Conservation (phyloP, 2,329 filamentous ascomycete genomes). For the Orbilia javanica region DNA sequence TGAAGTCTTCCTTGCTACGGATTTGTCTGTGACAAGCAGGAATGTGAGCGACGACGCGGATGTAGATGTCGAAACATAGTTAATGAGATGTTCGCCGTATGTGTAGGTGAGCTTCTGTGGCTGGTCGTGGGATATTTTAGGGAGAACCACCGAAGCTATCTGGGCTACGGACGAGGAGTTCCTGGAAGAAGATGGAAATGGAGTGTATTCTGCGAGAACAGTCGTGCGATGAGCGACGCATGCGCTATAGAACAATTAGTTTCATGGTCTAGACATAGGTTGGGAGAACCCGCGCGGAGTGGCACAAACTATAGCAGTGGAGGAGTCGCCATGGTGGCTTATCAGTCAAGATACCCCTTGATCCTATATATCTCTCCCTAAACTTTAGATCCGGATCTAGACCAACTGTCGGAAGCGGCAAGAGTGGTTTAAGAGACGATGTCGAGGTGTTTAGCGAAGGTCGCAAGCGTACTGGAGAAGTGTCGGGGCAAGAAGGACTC, state of each 20-base stretch:
- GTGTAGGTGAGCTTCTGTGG: constrained; percentile 94
- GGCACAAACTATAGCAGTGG: constrained; percentile 57
- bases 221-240: constrained; percentile 95
- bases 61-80: constrained; percentile 88
- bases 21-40: constrained; percentile 85
- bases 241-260: constrained; percentile 71
- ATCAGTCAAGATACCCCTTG: background rate
- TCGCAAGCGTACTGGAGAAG: background rate
- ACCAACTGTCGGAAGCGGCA: background rate
- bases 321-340: constrained; percentile 58
- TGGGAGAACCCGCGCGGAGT: constrained; percentile 17
- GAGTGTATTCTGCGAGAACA: constrained; percentile 92
- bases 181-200: constrained; percentile 76
- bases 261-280: constrained; percentile 23
- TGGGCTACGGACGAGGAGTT: constrained; percentile 75
- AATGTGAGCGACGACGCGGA: constrained; percentile 79
- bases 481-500: background rate
- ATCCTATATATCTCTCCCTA: background rate
- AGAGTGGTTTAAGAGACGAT: background rate
- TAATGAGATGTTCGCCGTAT: constrained; percentile 90
- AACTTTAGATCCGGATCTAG: background rate
- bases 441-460: background rate
- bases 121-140: constrained; percentile 85
- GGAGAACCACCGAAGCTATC: constrained; percentile 91
- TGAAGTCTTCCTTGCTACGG: constrained; percentile 85